Percentiles rank a stretch among this genome's conserved stretches.
Conservation (phyloP, 2,329 filamentous ascomycete species). For the Verticillium isaacii region DNA sequence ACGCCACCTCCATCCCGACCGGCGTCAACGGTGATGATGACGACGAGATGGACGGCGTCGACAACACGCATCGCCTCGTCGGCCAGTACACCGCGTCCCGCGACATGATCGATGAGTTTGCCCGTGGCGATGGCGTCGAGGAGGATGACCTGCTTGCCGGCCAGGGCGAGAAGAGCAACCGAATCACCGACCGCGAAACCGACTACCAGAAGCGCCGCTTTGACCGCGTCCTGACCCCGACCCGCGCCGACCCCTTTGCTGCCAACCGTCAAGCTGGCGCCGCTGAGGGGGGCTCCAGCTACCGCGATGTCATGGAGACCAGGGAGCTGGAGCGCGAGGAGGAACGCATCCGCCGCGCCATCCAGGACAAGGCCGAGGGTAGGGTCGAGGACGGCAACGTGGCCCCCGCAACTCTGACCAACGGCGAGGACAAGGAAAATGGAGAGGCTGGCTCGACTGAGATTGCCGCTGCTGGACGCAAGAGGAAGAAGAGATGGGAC, state of each 20-base stretch:
- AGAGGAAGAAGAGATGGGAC: conserved; percentile 96
- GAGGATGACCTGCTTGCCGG: conserved; percentile 87
- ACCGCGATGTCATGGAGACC: conserved; percentile 85
- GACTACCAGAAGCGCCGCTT: conserved; percentile 97
- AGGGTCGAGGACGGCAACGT: conserved; percentile 52
- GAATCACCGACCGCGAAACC: conserved; percentile 89
- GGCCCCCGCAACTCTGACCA: conserved; percentile 70
- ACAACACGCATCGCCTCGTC: conserved; percentile 72
- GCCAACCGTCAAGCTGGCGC: conserved; percentile 60
- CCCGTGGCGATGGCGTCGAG: conserved; percentile 77
- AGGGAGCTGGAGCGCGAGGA: conserved; percentile 93
- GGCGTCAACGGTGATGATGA: conserved; percentile 75
- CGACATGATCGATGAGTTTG: conserved; percentile 91
- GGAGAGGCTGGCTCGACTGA: conserved; percentile 65
- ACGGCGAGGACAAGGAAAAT: conserved; percentile 70
- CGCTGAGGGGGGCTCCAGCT: conserved; percentile 70
- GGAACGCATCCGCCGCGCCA: conserved; percentile 74
- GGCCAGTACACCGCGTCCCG: conserved; percentile 94
- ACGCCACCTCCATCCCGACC: conserved; percentile 82
- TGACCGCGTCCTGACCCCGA: conserved; percentile 80
- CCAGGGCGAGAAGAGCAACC: conserved; percentile 78
- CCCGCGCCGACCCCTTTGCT: conserved; percentile 80
- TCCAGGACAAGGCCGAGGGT: conserved; percentile 66
- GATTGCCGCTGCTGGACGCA: conserved; percentile 58
- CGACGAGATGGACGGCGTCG: conserved; percentile 70